Evolutionary conservation across 768 basidiomycete genomes (phyloP).

Genomic region (Podaxis sp.): DNA sequence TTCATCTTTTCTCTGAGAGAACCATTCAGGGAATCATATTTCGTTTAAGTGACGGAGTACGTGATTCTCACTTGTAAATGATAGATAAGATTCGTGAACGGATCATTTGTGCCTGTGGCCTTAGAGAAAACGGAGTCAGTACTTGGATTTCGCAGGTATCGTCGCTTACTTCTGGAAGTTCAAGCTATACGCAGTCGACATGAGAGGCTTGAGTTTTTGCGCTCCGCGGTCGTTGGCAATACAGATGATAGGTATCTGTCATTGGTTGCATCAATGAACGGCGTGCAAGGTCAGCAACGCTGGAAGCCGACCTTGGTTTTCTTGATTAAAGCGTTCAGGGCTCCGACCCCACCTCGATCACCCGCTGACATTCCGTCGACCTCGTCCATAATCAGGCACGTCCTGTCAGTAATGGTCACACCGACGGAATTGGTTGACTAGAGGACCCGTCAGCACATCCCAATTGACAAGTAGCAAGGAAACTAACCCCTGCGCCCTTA

Average conservation of each 20-base stretch:
- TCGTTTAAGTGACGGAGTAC: not conserved
- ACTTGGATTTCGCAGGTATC: not conserved
- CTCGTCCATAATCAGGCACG: slow-evolving; percentile 98
- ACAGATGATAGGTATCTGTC: slow-evolving; percentile 92
- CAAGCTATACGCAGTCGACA: slow-evolving; percentile 68
- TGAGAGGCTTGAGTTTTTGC: slow-evolving; percentile 90
- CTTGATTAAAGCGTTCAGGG: slow-evolving; percentile 87
- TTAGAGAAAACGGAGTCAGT: slow-evolving; percentile 30
- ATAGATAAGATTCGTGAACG: slow-evolving; percentile 89
- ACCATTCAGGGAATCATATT: not conserved
- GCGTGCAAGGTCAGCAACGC: not conserved
- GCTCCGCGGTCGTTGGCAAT: slow-evolving; percentile 89
- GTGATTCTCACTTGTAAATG: slow-evolving; percentile 71
- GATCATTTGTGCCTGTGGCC: slow-evolving; percentile 74
- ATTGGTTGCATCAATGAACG: not conserved
- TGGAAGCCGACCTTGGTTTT: slow-evolving; percentile 72
- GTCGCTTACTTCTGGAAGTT: slow-evolving; percentile 70
- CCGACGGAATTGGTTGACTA: slow-evolving; percentile 65
- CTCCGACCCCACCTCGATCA: slow-evolving; percentile 95
- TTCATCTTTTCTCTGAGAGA: slow-evolving; percentile 83
- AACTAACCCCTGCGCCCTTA: slow-evolving; percentile 49
- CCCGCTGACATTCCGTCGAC: slow-evolving; percentile 99
- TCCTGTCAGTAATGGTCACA: slow-evolving; percentile 71
- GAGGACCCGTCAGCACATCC: not conserved
- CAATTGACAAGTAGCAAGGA: not conserved